Percentiles rank a stretch among this genome's conserved stretches.
These are phyloP conservation scores for Cyberlindnera xylosilytica DNA, from an alignment of 805 yeast species.

Conservation along the genomic window DNA sequence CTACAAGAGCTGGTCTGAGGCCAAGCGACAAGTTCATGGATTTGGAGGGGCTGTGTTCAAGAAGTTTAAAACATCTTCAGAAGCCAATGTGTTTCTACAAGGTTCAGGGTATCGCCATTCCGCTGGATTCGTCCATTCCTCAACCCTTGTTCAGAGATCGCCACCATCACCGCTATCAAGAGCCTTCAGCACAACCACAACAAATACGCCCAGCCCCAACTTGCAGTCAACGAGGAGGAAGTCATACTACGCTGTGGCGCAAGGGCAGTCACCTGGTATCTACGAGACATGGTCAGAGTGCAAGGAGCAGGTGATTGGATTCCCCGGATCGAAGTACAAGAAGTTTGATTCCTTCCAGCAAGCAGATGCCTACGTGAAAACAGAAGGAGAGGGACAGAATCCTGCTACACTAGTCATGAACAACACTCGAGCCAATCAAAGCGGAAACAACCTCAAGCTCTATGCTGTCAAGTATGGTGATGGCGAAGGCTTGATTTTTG, in stretches of 20 bases:
- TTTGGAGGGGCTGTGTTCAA: constrained; percentile 32
- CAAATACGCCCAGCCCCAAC: not conserved
- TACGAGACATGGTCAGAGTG: constrained; percentile 60
- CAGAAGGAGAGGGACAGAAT: too few relatives aligned
- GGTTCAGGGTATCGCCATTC: too few relatives aligned
- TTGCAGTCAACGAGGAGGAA: not conserved
- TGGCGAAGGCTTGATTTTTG: not conserved
- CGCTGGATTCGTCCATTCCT: too few relatives aligned
- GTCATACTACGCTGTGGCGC: constrained; percentile 49
- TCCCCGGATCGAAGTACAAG: constrained; percentile 31
- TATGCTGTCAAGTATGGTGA: constrained; percentile 34
- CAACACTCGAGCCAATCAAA: too few relatives aligned
- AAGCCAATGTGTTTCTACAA: not conserved
- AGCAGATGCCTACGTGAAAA: constrained; percentile 38
- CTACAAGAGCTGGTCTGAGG: constrained; percentile 56
- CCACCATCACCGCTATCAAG: not conserved
- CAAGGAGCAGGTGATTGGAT: constrained; percentile 47
- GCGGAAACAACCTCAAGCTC: not conserved
- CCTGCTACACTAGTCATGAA: too few relatives aligned
- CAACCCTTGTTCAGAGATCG: too few relatives aligned
- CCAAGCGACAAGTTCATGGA: constrained; percentile 51
- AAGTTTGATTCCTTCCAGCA: constrained; percentile 41
- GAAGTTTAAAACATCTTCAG: constrained; percentile 31
- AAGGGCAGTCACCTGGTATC: constrained; percentile 55
- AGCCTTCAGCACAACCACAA: not conserved